Base-by-base conservation (phyloP, 2,329 filamentous ascomycete species). In the Bipolaris bicolor region DNA sequence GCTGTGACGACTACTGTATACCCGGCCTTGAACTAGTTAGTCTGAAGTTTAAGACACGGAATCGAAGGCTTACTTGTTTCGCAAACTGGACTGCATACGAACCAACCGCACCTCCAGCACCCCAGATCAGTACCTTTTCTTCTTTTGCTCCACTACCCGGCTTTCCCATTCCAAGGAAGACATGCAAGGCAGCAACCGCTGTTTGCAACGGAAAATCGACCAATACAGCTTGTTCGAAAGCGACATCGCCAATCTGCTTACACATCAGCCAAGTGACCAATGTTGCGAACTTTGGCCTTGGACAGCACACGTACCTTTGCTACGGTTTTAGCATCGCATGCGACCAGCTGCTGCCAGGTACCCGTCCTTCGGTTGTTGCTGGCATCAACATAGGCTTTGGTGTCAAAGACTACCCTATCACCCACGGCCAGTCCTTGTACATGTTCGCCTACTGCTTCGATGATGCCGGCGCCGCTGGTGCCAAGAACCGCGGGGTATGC, bases 371-470 rank as follows among this genome's bases (percentile, higher is more conserved):
- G 52, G 36, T 71, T 69, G n/a, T 51, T 49, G 16, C 65, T 58
- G 9, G 41, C 20, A n/a, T 63, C 53, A 16, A 67, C 64, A 49
- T 66, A 65, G 2, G 67, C 62, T 37, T 49, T 61, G 5, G 64
- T 70, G 44, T 71, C 63, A 34, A 69, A 70, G 9, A 70, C 61
- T 2, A 82, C 80, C 36, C 78, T 70, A 48, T 82, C 76, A 15
- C 82, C 82, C 3, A 78, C 65, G 44, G 74, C 71, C 52, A 81
- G 71, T 5, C 74, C 71, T 3, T 66, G 69, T 3, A 83, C 80
- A 6, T 73, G 78, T 20, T 78, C 72, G 29, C 79, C 78, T 10
- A 82, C 67, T 60, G 80, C 80, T 61, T 82, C 78, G 18, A 83
- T 70, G 0, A 79, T 67, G 7, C 80, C 81, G 1, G 65, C 69